Evolutionary conservation across 768 basidiomycete genomes (phyloP).

Genomic region (Vishniacozyma victoriae): DNA sequence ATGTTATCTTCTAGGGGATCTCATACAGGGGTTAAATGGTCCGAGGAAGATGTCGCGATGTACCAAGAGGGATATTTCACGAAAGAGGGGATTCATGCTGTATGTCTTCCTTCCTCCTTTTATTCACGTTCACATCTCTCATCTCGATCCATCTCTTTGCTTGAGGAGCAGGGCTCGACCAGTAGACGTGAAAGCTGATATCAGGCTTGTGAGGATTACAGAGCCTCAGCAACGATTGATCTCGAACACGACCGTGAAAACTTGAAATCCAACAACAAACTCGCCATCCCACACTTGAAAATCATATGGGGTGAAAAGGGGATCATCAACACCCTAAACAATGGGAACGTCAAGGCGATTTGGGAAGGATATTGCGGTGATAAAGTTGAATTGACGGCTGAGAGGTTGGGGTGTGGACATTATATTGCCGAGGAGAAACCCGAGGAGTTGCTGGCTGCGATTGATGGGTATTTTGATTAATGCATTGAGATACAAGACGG

Average conservation of each 20-base stretch:
- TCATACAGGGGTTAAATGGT: conserved; percentile 16
- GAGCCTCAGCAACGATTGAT: conserved; percentile 43
- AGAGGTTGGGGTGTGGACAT: conserved; percentile 25
- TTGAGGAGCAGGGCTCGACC: not conserved
- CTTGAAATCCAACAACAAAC: conserved; percentile 10
- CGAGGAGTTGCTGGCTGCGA: conserved; percentile 22
- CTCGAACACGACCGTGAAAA: conserved; percentile 37
- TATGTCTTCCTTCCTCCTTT: conserved; percentile 11
- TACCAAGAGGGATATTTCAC: conserved; percentile 19
- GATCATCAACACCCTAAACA: conserved; percentile 20
- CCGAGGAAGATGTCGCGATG: conserved; percentile 17
- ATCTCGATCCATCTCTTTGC: no score
- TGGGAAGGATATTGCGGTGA: conserved; percentile 20
- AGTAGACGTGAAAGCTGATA: not conserved
- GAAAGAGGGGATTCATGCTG: conserved; percentile 21
- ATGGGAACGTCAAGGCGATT: conserved; percentile 12
- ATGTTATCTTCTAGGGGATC: conserved; percentile 5
- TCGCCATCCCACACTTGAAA: conserved; percentile 13
- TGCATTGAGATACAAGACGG: no score
- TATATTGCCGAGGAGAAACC: conserved; percentile 36
- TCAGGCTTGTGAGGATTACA: conserved; percentile 43
- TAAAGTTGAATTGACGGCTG: conserved; percentile 13
- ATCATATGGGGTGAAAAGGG: conserved; percentile 35
- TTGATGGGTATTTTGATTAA: no score
- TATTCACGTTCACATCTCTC: no score